Conservation (phyloP, 2,329 filamentous ascomycete genomes). For the Sphaerostilbella broomeana region DNA sequence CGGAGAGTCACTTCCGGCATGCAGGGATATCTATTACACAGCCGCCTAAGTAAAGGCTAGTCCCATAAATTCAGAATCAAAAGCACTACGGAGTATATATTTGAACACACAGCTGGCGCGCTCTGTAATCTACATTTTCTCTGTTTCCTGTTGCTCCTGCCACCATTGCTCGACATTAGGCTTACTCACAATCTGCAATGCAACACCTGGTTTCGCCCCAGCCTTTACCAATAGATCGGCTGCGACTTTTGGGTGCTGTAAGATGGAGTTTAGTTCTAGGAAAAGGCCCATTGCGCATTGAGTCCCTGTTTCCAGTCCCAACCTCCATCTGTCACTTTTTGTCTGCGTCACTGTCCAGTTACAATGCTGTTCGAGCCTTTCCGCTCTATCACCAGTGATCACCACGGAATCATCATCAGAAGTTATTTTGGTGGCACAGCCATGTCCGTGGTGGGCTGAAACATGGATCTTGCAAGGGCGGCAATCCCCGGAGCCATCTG, state of each 20-base stretch:
- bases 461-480: not conserved
- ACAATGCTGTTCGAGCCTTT: not conserved
- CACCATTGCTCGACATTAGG: not conserved
- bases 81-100: not conserved
- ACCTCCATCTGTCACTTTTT: not conserved
- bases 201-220: not conserved
- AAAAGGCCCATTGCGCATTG: not conserved
- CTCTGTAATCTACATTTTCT: not conserved
- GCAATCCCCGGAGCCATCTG: not conserved
- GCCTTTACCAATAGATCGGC: not conserved
- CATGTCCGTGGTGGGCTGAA: not conserved
- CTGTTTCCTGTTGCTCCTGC: not conserved
- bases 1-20: constrained; percentile 13
- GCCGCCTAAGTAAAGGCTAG: not conserved
- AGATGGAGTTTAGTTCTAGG: not conserved
- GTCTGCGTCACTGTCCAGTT: not conserved
- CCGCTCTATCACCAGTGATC: not conserved
- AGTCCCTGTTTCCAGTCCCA: not conserved
- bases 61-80: not conserved
- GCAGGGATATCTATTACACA: not conserved
- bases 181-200: not conserved
- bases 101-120: not conserved
- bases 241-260: not conserved
- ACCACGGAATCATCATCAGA: not conserved
- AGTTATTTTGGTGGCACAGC: not conserved